These are phyloP conservation scores for Didymella segeticola DNA, from an alignment of 2,329 filamentous ascomycete species.

Conservation along the genomic window DNA sequence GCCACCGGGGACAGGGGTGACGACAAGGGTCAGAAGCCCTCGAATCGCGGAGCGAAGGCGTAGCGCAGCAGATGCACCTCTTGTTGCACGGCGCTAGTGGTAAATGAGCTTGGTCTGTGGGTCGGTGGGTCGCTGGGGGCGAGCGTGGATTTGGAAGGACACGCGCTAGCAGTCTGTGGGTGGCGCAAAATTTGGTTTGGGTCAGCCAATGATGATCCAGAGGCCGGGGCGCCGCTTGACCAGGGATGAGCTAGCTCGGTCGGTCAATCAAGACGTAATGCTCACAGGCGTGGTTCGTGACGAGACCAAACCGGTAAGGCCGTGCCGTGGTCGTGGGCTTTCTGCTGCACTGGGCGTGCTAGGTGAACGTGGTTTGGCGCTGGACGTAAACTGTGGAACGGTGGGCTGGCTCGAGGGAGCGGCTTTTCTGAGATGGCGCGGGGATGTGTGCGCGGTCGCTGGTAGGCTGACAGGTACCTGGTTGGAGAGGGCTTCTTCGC, in stretches of 20 bases:
- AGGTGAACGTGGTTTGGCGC: constrained; percentile 33
- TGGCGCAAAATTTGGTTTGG: constrained; percentile 23
- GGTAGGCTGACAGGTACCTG: constrained; percentile 24
- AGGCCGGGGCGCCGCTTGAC: constrained; percentile 39
- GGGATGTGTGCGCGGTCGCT: constrained; percentile 26
- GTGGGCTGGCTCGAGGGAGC: constrained; percentile 21
- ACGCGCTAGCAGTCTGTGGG: constrained; percentile 45
- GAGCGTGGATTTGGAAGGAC: constrained; percentile 39
- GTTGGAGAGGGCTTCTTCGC: constrained; percentile 28
- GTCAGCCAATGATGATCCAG: constrained; percentile 41
- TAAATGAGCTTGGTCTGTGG: constrained; percentile 39
- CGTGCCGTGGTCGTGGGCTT: constrained; percentile 45
- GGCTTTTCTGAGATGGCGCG: constrained; percentile 22
- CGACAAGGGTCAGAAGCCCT: constrained; percentile 32
- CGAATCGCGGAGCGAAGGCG: constrained; percentile 47
- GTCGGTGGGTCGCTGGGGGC: constrained; percentile 34
- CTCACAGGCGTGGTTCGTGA: constrained; percentile 31
- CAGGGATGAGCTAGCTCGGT: constrained; percentile 42
- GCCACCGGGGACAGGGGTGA: constrained; percentile 36
- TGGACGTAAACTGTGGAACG: constrained; percentile 32
- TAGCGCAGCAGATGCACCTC: constrained; percentile 45
- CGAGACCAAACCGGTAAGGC: constrained; percentile 41
- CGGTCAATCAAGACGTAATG: constrained; percentile 46
- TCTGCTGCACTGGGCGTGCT: constrained; percentile 36
- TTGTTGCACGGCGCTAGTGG: constrained; percentile 47